phyloP scores from a whole-genome alignment of 441 rosid species.

The Kokia cookei region DNA sequence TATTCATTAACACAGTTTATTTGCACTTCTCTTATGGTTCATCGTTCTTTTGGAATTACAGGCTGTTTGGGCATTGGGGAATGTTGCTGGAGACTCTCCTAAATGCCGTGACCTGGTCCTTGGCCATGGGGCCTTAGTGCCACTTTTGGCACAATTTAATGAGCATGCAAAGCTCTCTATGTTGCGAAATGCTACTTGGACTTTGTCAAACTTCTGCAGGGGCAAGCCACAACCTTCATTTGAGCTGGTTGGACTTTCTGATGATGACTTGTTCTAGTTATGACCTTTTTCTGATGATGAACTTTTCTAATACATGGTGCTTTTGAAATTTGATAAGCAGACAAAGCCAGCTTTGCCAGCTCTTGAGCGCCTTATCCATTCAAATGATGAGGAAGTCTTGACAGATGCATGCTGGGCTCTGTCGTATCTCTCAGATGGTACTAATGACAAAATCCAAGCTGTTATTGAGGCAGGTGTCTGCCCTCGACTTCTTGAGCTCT shows the following conservation, averaged over 20 bases:
- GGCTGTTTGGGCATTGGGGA: constrained; percentile 63
- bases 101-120: constrained; percentile 48
- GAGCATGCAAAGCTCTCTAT: constrained; percentile 42
- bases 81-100: constrained; percentile 58
- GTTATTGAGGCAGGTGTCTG: constrained; percentile 47
- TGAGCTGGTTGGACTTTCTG: constrained; percentile 38
- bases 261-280: not conserved
- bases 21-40: not conserved
- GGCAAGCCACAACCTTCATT: constrained; percentile 55
- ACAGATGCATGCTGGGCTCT: constrained; percentile 60
- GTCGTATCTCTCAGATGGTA: constrained; percentile 50
- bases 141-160: constrained; percentile 45
- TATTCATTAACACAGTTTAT: not conserved
- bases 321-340: constrained; percentile 24
- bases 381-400: constrained; percentile 50
- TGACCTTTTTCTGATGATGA: not conserved
- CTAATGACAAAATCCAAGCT: constrained; percentile 44
- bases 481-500: constrained; percentile 42
- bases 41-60: constrained; percentile 9
- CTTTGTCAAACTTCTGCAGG: constrained; percentile 53
- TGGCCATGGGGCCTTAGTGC: constrained; percentile 30
- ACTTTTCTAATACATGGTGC: constrained; percentile 1
- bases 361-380: constrained; percentile 47
- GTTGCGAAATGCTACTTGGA: constrained; percentile 54
- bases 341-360: constrained; percentile 41